Percentiles rank a stretch among this genome's conserved stretches.
Conservation (phyloP, 1,284 basidiomycete genomes). For the Fomes fomentarius region DNA sequence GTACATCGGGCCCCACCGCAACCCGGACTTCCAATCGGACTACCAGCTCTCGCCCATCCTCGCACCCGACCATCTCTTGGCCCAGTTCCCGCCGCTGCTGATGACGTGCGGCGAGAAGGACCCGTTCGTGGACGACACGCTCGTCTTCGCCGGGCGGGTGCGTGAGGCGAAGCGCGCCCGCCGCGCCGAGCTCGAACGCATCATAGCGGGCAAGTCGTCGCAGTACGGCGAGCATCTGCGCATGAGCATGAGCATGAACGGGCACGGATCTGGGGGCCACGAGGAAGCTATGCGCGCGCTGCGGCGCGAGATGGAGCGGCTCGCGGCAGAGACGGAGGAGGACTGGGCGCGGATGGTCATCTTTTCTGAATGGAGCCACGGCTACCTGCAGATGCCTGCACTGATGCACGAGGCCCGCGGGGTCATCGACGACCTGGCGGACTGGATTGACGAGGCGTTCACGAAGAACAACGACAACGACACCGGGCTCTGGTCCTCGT, state of each 20-base stretch:
- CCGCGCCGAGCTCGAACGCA: constrained; percentile 66
- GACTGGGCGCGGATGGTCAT: constrained; percentile 96
- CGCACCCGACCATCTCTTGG: constrained; percentile 81
- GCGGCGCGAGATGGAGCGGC: constrained; percentile 58
- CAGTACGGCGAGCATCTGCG: constrained; percentile 58
- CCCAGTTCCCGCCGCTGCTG: constrained; percentile 91
- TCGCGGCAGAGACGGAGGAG: constrained; percentile 77
- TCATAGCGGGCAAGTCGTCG: constrained; percentile 58
- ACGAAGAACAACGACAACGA: constrained; percentile 27
- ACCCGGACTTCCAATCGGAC: constrained; percentile 93
- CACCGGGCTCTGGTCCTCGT: neutral
- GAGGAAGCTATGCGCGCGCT: constrained; percentile 44
- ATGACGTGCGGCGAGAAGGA: constrained; percentile 96
- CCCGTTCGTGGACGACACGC: constrained; percentile 94
- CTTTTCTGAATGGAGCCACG: constrained; percentile 91
- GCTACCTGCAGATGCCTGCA: constrained; percentile 92
- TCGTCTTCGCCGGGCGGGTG: constrained; percentile 92
- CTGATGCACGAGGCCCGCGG: constrained; percentile 84
- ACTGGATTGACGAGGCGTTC: constrained; percentile 90
- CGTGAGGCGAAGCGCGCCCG: constrained; percentile 89
- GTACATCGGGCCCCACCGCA: constrained; percentile 91
- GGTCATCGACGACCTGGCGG: constrained; percentile 88
- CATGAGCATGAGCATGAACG: constrained; percentile 40
- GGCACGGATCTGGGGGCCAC: no score
- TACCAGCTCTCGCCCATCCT: constrained; percentile 96